Evolutionary conservation across 306 rosid genomes (phyloP), one percentile per base, ranked within the genome.

Genomic region (Dalbergia cultrata): DNA sequence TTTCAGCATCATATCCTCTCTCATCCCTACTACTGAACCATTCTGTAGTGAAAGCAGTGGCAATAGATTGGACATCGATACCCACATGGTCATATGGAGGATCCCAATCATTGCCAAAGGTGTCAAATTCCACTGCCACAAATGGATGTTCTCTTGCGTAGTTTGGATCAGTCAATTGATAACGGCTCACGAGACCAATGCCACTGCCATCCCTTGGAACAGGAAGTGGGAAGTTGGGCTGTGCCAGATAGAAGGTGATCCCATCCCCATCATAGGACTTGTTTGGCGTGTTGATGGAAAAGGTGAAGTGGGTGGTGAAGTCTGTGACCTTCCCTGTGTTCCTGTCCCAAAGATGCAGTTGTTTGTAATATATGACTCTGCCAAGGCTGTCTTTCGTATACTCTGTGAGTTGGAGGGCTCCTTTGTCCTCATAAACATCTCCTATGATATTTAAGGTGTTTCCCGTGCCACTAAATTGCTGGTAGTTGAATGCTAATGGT

Each of bases 101-200:
- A 74, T 90, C 92, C 52, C 43, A 86, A 0, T 3, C 9, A 72
- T 78, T 78, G 0, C 0, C 22, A 14, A 33, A 60, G 45, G 88
- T 88, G 16, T 90, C 92, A 45, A 88, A 90, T 57, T 90, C 94
- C 16, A 87, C 82, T 0, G 87, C 94, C 8, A 88, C 86, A 80
- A 88, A 88, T 0, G 81, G 84, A 47, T 65, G 5, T 0, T 71
- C 72, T 1, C 64, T 47, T 13, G 80, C 4, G 67, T 70, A 54
- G 26, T 13, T 39, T 2, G 10, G 52, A 33, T 18, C 1, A 5
- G 5, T 0, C 59, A 45, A 5, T 9, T 19, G 81, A 1, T 0
- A 3, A 7, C 68, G 67, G 47, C 69, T 76, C 13, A 12, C 33
- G 0, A 85, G 88, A 60, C 88, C 85, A 1, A 85, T 65, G 6